A percentile compares a stretch with the other conserved stretches of the same genome.
These are phyloP conservation scores for Carallia brachiata DNA, from an alignment of 345 rosid genomes.

Conservation along the genomic window DNA sequence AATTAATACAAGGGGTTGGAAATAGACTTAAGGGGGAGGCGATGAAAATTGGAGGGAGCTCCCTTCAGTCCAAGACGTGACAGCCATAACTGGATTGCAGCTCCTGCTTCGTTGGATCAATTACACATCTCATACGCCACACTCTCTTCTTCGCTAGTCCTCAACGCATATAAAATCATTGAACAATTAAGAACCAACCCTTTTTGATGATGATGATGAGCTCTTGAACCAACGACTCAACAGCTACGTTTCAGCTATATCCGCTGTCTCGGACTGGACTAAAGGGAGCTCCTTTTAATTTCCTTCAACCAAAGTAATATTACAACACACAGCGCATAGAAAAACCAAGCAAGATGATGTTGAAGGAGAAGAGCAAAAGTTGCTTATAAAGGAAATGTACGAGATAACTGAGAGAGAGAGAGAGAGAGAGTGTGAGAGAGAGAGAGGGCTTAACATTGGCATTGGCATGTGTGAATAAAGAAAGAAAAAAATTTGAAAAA, in stretches of 20 bases:
- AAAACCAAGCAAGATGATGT: too few relatives aligned
- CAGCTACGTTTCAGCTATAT: constrained; percentile 37
- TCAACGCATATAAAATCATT: too few relatives aligned
- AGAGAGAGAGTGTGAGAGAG: too few relatives aligned
- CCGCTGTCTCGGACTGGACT: constrained; percentile 39
- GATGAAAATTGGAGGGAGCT: constrained; percentile 33
- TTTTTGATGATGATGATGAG: constrained; percentile 20
- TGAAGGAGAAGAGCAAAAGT: too few relatives aligned
- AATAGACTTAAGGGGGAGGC: too few relatives aligned
- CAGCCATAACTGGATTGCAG: constrained; percentile 31
- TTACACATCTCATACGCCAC: constrained; percentile 23
- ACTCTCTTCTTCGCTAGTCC: neutral
- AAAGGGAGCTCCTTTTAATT: constrained; percentile 44
- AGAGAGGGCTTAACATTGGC: too few relatives aligned
- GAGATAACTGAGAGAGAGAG: too few relatives aligned
- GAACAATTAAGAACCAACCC: neutral
- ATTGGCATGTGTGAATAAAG: too few relatives aligned
- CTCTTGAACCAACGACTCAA: constrained; percentile 49
- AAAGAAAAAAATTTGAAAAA: too few relatives aligned
- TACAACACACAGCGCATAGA: too few relatives aligned
- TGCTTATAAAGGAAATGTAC: neutral
- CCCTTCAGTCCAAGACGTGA: constrained; percentile 62
- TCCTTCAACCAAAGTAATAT: too few relatives aligned
- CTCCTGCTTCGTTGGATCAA: constrained; percentile 49
- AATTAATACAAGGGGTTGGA: too few relatives aligned